These are phyloP conservation scores for Chaetomium strumarium DNA, from an alignment of 2,329 filamentous ascomycete genomes.

Conservation along the genomic window DNA sequence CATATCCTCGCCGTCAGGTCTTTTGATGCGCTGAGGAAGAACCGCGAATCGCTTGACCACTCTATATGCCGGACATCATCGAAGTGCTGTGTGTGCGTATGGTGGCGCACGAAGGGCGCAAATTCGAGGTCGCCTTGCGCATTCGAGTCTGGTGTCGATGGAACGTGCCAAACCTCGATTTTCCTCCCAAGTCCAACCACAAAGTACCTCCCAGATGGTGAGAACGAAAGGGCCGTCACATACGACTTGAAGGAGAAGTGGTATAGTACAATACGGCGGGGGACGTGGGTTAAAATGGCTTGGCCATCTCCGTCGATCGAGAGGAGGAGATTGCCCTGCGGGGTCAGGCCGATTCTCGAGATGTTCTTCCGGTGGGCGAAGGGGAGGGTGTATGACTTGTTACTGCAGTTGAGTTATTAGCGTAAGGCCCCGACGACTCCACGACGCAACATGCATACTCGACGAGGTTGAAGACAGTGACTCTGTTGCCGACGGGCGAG, in stretches of 20 bases:
- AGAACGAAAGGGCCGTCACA: constrained; percentile 80
- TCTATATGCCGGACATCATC: constrained; percentile 80
- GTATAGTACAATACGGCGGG: constrained; percentile 78
- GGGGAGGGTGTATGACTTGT: constrained; percentile 79
- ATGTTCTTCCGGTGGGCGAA: constrained; percentile 96
- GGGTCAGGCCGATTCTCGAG: constrained; percentile 77
- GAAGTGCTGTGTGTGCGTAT: constrained; percentile 81
- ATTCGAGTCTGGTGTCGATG: constrained; percentile 76
- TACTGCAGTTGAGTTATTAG: constrained; percentile 44
- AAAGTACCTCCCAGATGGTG: constrained; percentile 85
- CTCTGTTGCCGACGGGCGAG: constrained; percentile 92
- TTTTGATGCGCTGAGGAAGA: constrained; percentile 87
- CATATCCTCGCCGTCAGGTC: constrained; percentile 92
- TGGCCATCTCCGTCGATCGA: constrained; percentile 91
- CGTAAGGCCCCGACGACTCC: constrained; percentile 7
- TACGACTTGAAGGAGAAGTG: constrained; percentile 90
- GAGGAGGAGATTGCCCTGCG: constrained; percentile 84
- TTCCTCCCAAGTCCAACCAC: constrained; percentile 81
- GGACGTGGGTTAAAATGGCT: constrained; percentile 87
- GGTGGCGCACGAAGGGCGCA: constrained; percentile 85
- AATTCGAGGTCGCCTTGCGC: constrained; percentile 82
- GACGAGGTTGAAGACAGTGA: constrained; percentile 92
- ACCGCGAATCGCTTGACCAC: constrained; percentile 94
- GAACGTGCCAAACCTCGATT: constrained; percentile 94
- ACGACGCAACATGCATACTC: constrained; percentile 40